Conservation (phyloP, 257 asterid genomes). For the Haberlea rhodopensis region DNA sequence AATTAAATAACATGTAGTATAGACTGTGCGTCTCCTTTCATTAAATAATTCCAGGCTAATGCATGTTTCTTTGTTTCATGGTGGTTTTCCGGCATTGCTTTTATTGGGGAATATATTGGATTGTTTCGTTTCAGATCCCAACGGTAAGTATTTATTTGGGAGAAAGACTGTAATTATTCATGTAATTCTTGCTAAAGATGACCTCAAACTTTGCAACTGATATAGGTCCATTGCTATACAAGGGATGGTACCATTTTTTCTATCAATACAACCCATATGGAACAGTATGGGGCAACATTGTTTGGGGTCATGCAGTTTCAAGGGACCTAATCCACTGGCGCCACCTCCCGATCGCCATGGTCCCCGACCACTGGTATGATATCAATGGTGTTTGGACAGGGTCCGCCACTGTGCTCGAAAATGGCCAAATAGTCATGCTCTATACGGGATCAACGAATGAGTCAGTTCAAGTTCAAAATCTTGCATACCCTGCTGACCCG, state of each 20-base stretch:
- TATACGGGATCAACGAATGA: slow-evolving; percentile 15
- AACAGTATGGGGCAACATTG: slow-evolving; percentile 28
- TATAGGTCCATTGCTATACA: slow-evolving; percentile 27
- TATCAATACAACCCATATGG: slow-evolving; percentile 29
- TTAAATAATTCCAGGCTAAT: slow-evolving; percentile 14
- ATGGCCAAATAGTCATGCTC: slow-evolving; percentile 12
- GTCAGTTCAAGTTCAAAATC: slow-evolving; percentile 19
- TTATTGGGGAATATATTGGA: slow-evolving; percentile 27
- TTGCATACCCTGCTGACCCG: slow-evolving; percentile 16
- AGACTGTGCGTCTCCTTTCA: background rate
- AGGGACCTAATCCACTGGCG: slow-evolving; percentile 27
- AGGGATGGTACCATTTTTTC: slow-evolving; percentile 32
- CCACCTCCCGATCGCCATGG: slow-evolving; percentile 24
- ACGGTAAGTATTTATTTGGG: slow-evolving; percentile 46
- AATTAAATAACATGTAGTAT: too few species aligned
- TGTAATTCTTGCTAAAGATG: too few species aligned
- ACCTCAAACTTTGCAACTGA: too few species aligned
- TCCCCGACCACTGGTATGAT: too few species aligned
- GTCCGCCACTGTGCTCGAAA: slow-evolving; percentile 23
- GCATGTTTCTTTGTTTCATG: slow-evolving; percentile 3
- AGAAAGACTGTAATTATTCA: too few species aligned
- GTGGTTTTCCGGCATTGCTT: slow-evolving; percentile 20
- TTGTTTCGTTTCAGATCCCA: slow-evolving; percentile 53
- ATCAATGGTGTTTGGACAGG: slow-evolving; percentile 33
- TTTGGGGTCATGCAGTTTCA: slow-evolving; percentile 29